These are phyloP conservation scores for Tetragonia tetragonoides DNA, from an alignment of 148 eudicot species.

Conservation along the genomic window DNA sequence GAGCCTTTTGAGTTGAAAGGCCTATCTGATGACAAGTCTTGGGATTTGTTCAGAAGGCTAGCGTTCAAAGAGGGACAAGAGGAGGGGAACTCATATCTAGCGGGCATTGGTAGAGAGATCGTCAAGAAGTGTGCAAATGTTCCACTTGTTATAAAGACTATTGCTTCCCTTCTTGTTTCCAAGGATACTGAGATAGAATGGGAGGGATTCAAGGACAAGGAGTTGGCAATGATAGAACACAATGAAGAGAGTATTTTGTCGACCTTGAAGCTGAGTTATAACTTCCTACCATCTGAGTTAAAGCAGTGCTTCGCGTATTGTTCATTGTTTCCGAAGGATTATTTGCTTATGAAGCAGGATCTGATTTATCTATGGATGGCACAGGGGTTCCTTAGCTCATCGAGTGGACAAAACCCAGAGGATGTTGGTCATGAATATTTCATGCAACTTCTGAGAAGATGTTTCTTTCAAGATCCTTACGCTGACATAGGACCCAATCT, in stretches of 20 bases:
- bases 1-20: too few species aligned
- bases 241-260: too few species aligned
- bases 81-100: neutral
- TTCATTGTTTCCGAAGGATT: constrained; percentile 6
- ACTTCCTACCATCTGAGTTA: neutral
- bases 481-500: neutral
- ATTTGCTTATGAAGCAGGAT: neutral
- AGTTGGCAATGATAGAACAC: too few species aligned
- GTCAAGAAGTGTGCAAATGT: constrained; percentile 6
- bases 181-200: too few species aligned
- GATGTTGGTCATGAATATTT: constrained; percentile 3
- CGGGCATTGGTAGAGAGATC: neutral
- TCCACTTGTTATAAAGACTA: constrained; percentile 10
- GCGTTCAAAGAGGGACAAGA: constrained; percentile 16
- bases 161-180: constrained; percentile 3
- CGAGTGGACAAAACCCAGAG: neutral
- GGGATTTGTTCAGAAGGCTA: constrained; percentile 5
- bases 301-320: constrained; percentile 18
- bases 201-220: too few species aligned
- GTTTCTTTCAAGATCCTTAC: neutral
- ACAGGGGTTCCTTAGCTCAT: neutral
- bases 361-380: constrained; percentile 14
- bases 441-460: neutral
- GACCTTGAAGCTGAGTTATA: too few species aligned
- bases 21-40: constrained; percentile 10